These are phyloP conservation scores for Orbilia quercus DNA, from an alignment of 2,329 filamentous ascomycete genomes.

Conservation along the genomic window DNA sequence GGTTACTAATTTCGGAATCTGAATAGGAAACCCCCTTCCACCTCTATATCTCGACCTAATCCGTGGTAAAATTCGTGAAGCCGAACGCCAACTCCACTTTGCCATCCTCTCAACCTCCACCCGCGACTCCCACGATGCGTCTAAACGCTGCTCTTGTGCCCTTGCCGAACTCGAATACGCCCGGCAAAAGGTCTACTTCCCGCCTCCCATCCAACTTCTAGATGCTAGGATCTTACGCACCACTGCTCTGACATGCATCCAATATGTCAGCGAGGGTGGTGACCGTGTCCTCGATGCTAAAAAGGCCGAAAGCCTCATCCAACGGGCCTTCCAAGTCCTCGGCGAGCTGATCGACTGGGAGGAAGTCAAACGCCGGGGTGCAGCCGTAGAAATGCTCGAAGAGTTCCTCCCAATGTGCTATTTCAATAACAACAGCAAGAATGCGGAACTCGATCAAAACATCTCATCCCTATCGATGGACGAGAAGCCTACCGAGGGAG, in stretches of 20 bases:
- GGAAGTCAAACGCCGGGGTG: slow-evolving; percentile 34
- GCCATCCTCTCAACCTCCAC: slow-evolving; percentile 40
- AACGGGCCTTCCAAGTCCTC: slow-evolving; percentile 47
- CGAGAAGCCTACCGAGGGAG: not conserved
- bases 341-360: slow-evolving; percentile 50
- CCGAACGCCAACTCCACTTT: slow-evolving; percentile 52
- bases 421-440: slow-evolving; percentile 17
- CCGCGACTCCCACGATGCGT: slow-evolving; percentile 47
- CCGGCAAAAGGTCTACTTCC: slow-evolving; percentile 42
- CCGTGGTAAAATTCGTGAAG: slow-evolving; percentile 47
- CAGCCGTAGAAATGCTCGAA: slow-evolving; percentile 49
- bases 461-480: not conserved
- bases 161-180: slow-evolving; percentile 50
- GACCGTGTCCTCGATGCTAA: slow-evolving; percentile 39
- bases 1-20: not conserved
- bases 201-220: slow-evolving; percentile 49
- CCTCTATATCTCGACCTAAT: slow-evolving; percentile 48
- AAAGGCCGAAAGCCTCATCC: slow-evolving; percentile 42
- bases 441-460: not conserved
- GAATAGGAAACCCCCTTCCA: slow-evolving; percentile 13
- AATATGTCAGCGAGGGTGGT: slow-evolving; percentile 19
- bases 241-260: slow-evolving; percentile 28
- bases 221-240: slow-evolving; percentile 39
- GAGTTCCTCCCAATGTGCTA: slow-evolving; percentile 53
- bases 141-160: slow-evolving; percentile 53